These are phyloP conservation scores for Apostasia ramifera DNA, from an alignment of 106 monocot species.

Conservation along the genomic window DNA sequence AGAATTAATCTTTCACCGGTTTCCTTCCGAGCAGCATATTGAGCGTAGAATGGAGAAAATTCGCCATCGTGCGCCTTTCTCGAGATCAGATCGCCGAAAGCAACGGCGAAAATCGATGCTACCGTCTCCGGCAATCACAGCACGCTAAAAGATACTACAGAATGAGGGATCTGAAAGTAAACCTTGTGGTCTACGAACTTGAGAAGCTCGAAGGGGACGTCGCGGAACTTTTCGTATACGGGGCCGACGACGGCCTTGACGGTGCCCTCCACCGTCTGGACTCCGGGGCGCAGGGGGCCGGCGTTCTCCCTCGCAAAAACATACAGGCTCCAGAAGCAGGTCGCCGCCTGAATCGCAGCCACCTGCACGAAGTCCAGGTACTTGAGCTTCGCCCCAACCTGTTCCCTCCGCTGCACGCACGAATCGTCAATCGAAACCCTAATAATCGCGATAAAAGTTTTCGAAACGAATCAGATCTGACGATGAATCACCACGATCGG, in stretches of 20 bases:
- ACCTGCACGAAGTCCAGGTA: slow-evolving; percentile 50
- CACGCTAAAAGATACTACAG: not conserved
- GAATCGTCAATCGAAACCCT: not conserved
- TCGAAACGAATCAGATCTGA: not conserved
- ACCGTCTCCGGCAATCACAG: too few relatives aligned
- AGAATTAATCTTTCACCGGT: too few relatives aligned
- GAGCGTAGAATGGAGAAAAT: too few relatives aligned
- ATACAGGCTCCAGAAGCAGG: slow-evolving; percentile 40
- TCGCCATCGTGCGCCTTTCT: too few relatives aligned
- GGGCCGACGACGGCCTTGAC: slow-evolving; percentile 47
- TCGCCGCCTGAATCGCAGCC: slow-evolving; percentile 28
- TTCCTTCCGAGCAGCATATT: too few relatives aligned
- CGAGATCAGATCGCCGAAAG: too few relatives aligned
- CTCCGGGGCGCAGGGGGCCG: slow-evolving; percentile 45
- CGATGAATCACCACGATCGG: not conserved
- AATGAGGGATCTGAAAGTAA: not conserved
- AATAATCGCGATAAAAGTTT: not conserved
- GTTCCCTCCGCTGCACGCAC: not conserved
- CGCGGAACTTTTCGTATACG: slow-evolving; percentile 31
- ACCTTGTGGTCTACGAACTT: slow-evolving; percentile 58
- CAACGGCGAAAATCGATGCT: too few relatives aligned
- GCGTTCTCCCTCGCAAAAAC: slow-evolving; percentile 47
- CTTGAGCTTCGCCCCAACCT: slow-evolving; percentile 12
- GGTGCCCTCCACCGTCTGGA: slow-evolving; percentile 37
- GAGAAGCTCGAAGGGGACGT: slow-evolving; percentile 36